Percentiles rank a stretch among this genome's conserved stretches.
Conservation (phyloP, 2,329 filamentous ascomycete genomes). For the Claviceps paspali region DNA sequence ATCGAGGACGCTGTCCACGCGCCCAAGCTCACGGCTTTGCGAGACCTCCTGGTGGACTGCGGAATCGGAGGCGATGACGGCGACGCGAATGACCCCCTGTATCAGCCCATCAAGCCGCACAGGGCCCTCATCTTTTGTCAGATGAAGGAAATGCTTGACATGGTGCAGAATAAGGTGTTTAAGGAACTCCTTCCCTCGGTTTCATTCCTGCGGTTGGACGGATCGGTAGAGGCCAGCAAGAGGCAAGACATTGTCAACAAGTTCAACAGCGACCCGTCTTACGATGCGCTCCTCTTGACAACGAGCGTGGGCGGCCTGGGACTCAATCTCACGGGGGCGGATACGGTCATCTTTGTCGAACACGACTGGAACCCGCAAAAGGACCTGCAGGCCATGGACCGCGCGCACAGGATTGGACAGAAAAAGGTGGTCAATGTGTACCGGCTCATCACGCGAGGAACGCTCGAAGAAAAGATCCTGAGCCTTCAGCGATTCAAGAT, state of each 20-base stretch:
- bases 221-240: slow-evolving; percentile 79
- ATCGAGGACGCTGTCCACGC: slow-evolving; percentile 79
- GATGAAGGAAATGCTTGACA: slow-evolving; percentile 99
- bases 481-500: slow-evolving; percentile 99
- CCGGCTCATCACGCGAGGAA: slow-evolving; percentile 86
- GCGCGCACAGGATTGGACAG: slow-evolving; percentile 92
- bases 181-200: slow-evolving; percentile 84
- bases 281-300: slow-evolving; percentile 84
- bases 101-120: slow-evolving; percentile 84
- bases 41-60: slow-evolving; percentile 92
- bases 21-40: slow-evolving; percentile 79
- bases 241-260: slow-evolving; percentile 97
- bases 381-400: slow-evolving; percentile 97
- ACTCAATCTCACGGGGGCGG: slow-evolving; percentile 87
- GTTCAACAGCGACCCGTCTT: slow-evolving; percentile 95
- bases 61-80: slow-evolving; percentile 71
- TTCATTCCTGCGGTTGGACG: slow-evolving; percentile 87
- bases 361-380: slow-evolving; percentile 99
- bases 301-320: slow-evolving; percentile 91
- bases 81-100: slow-evolving; percentile 43
- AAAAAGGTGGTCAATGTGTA: slow-evolving; percentile 99
- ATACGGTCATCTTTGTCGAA: slow-evolving; percentile 98
- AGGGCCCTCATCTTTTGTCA: slow-evolving; percentile 95
- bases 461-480: slow-evolving; percentile 95
- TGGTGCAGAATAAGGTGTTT: slow-evolving; percentile 89